Evolutionary conservation across 2,329 filamentous ascomycete species (phyloP), one percentile per base, ranked within the genome.

Genomic region (Myriosclerotinia scirpicola): DNA sequence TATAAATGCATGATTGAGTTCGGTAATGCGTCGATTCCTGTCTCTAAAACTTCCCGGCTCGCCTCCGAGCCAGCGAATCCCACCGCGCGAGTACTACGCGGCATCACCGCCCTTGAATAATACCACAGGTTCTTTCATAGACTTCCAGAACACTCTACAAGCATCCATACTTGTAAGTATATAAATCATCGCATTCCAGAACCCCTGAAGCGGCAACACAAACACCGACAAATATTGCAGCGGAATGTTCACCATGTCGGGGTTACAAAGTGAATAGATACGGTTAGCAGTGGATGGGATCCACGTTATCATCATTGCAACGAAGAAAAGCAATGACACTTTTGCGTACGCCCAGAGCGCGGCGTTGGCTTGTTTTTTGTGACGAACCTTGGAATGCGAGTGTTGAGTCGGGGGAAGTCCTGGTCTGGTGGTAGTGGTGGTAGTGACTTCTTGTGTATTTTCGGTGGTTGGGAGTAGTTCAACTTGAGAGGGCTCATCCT

Each of bases 151-250:
- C 26, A 55, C n/a, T 17, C 2, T 40, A 44, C 46, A 54, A 30
- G 26, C 53, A 50, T 60, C 53, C 81, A 87, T 85, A 7, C 89
- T 91, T 1, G 90, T 92, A 14, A 85, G 82, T 20, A 87, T 78
- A 77, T 95, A 96, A 71, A 96, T 92, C 67, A 90, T 77, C 22
- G 88, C 85, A 76, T 96, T 96, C 91, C 91, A 95, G 73, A 93
- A 90, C 0, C 92, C 92, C 75, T 96, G 92, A 0, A 93, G 82
- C 0, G 92, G 91, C 11, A 96, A 82, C 0, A 95, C 91, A 52
- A 92, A 83, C 0, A 90, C 87, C 30, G 89, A 88, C 70, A 88
- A 84, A 70, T 90, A 87, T 72, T 91, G 87, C 34, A 95, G 83
- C 0, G 82, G 80, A 38, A 87, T 82, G 9, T 81, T 83, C 0